Evolutionary conservation across 2,329 filamentous ascomycete species (phyloP).

Genomic region (Penicillium frequentans): DNA sequence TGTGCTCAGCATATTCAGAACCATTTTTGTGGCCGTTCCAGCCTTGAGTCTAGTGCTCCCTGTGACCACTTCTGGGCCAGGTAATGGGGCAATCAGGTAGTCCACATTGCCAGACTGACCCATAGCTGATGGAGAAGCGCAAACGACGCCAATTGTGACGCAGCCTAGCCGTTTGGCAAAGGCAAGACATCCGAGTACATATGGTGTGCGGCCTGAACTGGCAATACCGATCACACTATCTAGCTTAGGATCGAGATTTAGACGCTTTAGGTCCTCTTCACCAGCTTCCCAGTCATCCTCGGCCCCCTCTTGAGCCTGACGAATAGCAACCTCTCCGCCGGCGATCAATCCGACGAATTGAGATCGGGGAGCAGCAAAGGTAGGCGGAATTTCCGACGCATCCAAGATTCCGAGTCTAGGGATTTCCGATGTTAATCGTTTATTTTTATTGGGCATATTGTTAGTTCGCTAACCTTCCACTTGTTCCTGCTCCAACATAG

Average conservation of each 20-base stretch:
- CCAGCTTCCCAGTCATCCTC: conserved; percentile 39
- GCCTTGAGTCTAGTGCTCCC: conserved; percentile 50
- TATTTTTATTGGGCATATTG: neutral
- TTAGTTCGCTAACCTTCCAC: conserved; percentile 36
- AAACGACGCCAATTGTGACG: conserved; percentile 41
- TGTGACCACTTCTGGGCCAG: conserved; percentile 47
- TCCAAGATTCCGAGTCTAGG: conserved; percentile 42
- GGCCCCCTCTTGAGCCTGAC: conserved; percentile 43
- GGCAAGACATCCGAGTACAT: conserved; percentile 40
- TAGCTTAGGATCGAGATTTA: conserved; percentile 29
- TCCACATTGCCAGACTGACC: conserved; percentile 27
- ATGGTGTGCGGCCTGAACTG: conserved; percentile 46
- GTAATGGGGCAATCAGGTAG: conserved; percentile 39
- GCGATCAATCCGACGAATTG: conserved; percentile 47
- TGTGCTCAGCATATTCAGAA: conserved; percentile 48
- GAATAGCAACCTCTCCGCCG: conserved; percentile 43
- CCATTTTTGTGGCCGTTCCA: conserved; percentile 48
- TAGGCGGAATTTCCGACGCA: conserved; percentile 46
- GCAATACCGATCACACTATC: conserved; percentile 47
- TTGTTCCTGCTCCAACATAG: conserved; percentile 48
- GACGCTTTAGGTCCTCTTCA: conserved; percentile 29
- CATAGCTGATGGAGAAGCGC: conserved; percentile 38
- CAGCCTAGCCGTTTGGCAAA: conserved; percentile 38
- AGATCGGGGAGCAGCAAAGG: conserved; percentile 38
- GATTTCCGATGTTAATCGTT: neutral